Base-by-base conservation (phyloP, 2,329 filamentous ascomycete genomes). In the Diplodia intermedia region DNA sequence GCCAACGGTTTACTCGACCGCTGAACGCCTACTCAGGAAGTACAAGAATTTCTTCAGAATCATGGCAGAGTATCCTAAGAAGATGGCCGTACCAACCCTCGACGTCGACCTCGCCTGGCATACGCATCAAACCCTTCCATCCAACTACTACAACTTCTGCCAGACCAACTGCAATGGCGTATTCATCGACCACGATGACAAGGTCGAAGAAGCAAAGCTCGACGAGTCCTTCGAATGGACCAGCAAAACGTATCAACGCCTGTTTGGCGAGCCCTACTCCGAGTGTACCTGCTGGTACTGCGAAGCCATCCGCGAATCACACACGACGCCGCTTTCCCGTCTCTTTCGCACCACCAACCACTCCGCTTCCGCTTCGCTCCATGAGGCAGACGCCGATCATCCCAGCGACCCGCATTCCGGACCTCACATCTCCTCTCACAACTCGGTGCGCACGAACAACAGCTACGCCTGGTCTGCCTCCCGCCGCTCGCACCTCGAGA, bases 251-350 rank as follows among this genome's bases (percentile, higher is more conserved):
- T 96, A 94, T 75, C 86, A 91, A 72, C 86, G 87, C 33, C 77
- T 81, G 15, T 93, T 86, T 71, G 79, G 82, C 18, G 85, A 89
- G 62, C 85, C 91, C 4, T 96, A 94, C 76, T 89, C 86, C 1
- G 89, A 91, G 76, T 94, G 91, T 73, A 91, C 88, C 0, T 94
- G 91, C 77, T 94, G 91, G 91, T 93, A 94, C 77, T 96, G 92
- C 78, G 92, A 95, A 78, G 85, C 88, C 5, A 85, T 89, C 65
- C 87, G 90, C 40, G 81, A 86, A 53, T 80, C 84, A 2, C 83
- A 88, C 72, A 82, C 86, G 2, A 83, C 82, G 12, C 75, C 80
- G 1, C 71, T 86, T 2, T 81, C 79, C 4, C 80, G 79, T 20
- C 72, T 83, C 1, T 79, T 89, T 18, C 80, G 82, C 6, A 72